Conservation (phyloP, 768 basidiomycete species). For the Phallus indusiatus region DNA sequence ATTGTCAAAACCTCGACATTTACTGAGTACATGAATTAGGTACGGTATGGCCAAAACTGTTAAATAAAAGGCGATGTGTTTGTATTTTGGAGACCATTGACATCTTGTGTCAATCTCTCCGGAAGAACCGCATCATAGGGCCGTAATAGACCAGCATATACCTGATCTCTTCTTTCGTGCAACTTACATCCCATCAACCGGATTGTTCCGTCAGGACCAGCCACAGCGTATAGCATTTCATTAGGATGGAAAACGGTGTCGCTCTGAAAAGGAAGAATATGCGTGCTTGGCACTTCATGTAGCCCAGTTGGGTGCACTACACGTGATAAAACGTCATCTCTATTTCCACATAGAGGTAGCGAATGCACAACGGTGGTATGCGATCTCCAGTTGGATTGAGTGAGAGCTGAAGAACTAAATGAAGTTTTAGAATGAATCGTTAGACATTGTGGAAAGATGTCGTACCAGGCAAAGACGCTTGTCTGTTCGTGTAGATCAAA, state of each 20-base stretch:
- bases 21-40: too few relatives aligned
- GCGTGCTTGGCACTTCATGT: slow-evolving; percentile 37
- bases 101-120: neutral
- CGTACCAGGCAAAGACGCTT: slow-evolving; percentile 62
- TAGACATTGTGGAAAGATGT: neutral
- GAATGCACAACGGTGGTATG: slow-evolving; percentile 47
- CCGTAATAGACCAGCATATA: neutral
- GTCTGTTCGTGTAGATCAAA: slow-evolving; percentile 83
- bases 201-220: slow-evolving; percentile 56
- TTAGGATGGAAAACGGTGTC: slow-evolving; percentile 72
- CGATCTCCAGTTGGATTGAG: slow-evolving; percentile 50
- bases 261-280: slow-evolving; percentile 44
- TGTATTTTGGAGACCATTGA: neutral
- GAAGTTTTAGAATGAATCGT: neutral
- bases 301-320: slow-evolving; percentile 48
- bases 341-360: slow-evolving; percentile 28
- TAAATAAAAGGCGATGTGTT: neutral
- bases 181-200: slow-evolving; percentile 13
- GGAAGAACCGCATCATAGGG: slow-evolving; percentile 1
- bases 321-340: slow-evolving; percentile 30
- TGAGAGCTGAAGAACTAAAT: slow-evolving; percentile 49
- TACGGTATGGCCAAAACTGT: too few relatives aligned
- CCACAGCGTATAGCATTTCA: slow-evolving; percentile 75
- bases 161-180: slow-evolving; percentile 6
- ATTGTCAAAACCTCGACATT: too few relatives aligned